Evolutionary conservation across 1,284 basidiomycete species (phyloP).

Genomic region (Irpex sp.): DNA sequence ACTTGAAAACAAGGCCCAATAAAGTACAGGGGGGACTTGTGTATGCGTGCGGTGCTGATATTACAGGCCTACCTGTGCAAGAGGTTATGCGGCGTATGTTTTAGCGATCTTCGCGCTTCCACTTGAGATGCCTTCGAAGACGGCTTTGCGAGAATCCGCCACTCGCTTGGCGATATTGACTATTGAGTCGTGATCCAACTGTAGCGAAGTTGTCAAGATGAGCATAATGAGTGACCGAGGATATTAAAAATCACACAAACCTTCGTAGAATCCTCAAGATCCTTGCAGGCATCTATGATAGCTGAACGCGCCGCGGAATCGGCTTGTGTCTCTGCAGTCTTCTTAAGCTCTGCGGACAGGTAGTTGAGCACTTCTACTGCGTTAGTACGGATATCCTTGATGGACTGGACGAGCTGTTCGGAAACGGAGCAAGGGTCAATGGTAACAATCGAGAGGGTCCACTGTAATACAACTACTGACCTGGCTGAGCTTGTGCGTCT

Average conservation of each 20-base stretch:
- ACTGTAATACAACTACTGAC: constrained; percentile 34
- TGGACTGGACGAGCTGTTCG: constrained; percentile 56
- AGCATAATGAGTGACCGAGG: constrained; percentile 1
- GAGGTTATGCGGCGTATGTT: constrained; percentile 31
- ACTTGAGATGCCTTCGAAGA: constrained; percentile 68
- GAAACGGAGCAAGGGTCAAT: background rate
- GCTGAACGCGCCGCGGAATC: constrained; percentile 48
- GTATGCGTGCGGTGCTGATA: background rate
- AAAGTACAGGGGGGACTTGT: background rate
- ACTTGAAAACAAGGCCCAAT: background rate
- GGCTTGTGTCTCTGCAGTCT: constrained; percentile 46
- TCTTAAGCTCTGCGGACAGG: constrained; percentile 49
- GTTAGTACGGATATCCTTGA: constrained; percentile 58
- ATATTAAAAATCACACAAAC: constrained; percentile 29
- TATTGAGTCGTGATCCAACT: constrained; percentile 54
- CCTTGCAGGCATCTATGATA: constrained; percentile 49
- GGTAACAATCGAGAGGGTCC: constrained; percentile 2
- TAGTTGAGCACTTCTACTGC: constrained; percentile 50
- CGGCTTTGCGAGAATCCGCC: constrained; percentile 64
- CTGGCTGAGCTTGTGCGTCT: constrained; percentile 66
- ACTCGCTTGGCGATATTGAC: constrained; percentile 58
- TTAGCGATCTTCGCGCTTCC: constrained; percentile 55
- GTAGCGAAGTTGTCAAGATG: constrained; percentile 38
- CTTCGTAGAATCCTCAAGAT: constrained; percentile 34
- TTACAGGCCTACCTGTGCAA: background rate